Conservation (phyloP, 1,139 yeast genomes). For the Tardiomyces blankii region DNA sequence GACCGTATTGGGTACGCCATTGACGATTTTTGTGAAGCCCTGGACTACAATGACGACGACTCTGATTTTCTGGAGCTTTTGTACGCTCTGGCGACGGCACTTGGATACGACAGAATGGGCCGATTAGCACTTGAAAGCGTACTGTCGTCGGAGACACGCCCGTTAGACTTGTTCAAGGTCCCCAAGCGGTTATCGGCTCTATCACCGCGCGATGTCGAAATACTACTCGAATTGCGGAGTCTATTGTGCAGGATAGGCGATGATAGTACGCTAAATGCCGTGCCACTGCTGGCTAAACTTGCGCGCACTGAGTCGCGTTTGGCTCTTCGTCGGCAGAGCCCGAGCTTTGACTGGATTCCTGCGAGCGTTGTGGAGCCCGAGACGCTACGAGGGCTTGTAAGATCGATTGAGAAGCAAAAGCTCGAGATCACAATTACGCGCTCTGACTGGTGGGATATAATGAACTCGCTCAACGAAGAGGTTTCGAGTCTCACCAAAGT, state of each 20-base stretch:
- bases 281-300: not conserved
- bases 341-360: not conserved
- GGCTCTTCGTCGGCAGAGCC: not conserved
- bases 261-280: conserved; percentile 8
- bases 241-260: conserved; percentile 19
- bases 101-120: conserved; percentile 37
- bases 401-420: not conserved
- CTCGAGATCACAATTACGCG: not conserved
- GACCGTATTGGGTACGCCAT: conserved; percentile 20
- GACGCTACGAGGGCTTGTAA: not conserved
- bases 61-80: conserved; percentile 19
- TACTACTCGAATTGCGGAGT: conserved; percentile 14
- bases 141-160: conserved; percentile 18
- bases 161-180: conserved; percentile 15
- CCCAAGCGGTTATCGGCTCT: conserved; percentile 1
- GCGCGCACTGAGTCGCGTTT: not conserved
- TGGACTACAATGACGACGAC: conserved; percentile 24
- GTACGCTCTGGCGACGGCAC: conserved; percentile 15
- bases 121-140: conserved; percentile 58
- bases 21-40: conserved; percentile 24
- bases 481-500: not conserved
- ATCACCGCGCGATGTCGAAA: conserved; percentile 3
- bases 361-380: not conserved
- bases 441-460: not conserved
- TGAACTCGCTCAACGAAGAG: not conserved